A percentile compares a stretch with the other conserved stretches of the same genome.
Conservation (phyloP, 306 rosid genomes). For the Prinsepia uniflora region DNA sequence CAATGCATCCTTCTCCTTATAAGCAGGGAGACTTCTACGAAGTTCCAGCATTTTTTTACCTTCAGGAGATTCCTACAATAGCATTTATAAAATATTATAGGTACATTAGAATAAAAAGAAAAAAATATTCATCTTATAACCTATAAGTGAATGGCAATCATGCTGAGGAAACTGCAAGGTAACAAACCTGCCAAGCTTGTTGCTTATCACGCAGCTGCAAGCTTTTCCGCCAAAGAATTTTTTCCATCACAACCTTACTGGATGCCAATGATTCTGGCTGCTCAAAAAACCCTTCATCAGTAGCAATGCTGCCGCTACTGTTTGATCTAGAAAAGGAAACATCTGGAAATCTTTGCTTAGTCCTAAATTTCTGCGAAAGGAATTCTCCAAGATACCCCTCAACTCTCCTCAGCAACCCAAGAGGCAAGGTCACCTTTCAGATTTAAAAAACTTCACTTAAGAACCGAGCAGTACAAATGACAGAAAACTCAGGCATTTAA, state of each 20-base stretch:
- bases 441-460: conserved; percentile 27
- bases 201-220: conserved; percentile 62
- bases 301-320: conserved; percentile 59
- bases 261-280: conserved; percentile 67
- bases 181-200: conserved; percentile 78
- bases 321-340: conserved; percentile 56
- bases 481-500: background rate
- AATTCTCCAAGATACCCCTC: conserved; percentile 55
- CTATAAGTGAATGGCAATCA: background rate
- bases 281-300: conserved; percentile 87
- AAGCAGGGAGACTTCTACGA: conserved; percentile 81
- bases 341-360: conserved; percentile 48
- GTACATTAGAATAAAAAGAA: background rate
- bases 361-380: conserved; percentile 54
- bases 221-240: conserved; percentile 54
- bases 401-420: conserved; percentile 52
- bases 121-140: background rate
- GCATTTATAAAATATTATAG: background rate
- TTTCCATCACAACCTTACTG: conserved; percentile 54
- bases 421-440: conserved; percentile 72
- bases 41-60: conserved; percentile 76
- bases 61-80: conserved; percentile 60
- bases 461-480: background rate
- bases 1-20: conserved; percentile 72
- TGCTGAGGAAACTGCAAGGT: background rate